These are phyloP conservation scores for Ascoidea rubescens DNA, from an alignment of 805 yeast genomes.

Conservation along the genomic window DNA sequence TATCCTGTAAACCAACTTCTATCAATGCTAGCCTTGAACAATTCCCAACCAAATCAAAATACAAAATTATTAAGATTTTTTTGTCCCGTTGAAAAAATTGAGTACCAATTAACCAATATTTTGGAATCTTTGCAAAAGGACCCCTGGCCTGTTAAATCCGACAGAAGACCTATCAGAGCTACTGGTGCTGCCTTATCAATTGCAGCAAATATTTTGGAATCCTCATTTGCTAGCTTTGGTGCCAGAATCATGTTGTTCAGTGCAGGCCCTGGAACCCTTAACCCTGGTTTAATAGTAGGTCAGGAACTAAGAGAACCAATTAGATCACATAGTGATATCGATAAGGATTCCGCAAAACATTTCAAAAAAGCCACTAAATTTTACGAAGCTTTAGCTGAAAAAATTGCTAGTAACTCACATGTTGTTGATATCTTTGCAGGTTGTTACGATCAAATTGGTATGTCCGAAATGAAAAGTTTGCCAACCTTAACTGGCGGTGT, in stretches of 20 bases:
- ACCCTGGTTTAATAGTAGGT: slow-evolving; percentile 90
- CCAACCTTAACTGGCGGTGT: slow-evolving; percentile 86
- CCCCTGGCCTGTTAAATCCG: slow-evolving; percentile 81
- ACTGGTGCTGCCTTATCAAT: slow-evolving; percentile 88
- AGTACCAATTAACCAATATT: slow-evolving; percentile 66
- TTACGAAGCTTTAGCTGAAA: slow-evolving; percentile 60
- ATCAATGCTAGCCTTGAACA: slow-evolving; percentile 48
- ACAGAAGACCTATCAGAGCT: slow-evolving; percentile 76
- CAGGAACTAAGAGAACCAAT: slow-evolving; percentile 88
- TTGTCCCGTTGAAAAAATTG: slow-evolving; percentile 63
- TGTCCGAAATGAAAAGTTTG: slow-evolving; percentile 82
- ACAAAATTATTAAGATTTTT: slow-evolving; percentile 43
- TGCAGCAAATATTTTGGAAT: slow-evolving; percentile 71
- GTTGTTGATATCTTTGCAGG: slow-evolving; percentile 88
- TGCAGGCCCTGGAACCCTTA: slow-evolving; percentile 90
- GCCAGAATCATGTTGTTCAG: slow-evolving; percentile 83
- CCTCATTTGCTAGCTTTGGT: slow-evolving; percentile 72
- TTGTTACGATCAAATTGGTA: slow-evolving; percentile 91
- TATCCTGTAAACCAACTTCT: slow-evolving; percentile 41
- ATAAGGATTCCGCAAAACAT: slow-evolving; percentile 78
- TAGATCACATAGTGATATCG: slow-evolving; percentile 94
- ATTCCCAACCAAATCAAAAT: slow-evolving; percentile 26
- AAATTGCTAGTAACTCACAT: slow-evolving; percentile 61
- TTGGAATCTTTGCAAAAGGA: slow-evolving; percentile 68
- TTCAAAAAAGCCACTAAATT: slow-evolving; percentile 75